These are phyloP conservation scores for Canariomyces notabilis DNA, from an alignment of 2,329 filamentous ascomycete genomes.

Conservation along the genomic window DNA sequence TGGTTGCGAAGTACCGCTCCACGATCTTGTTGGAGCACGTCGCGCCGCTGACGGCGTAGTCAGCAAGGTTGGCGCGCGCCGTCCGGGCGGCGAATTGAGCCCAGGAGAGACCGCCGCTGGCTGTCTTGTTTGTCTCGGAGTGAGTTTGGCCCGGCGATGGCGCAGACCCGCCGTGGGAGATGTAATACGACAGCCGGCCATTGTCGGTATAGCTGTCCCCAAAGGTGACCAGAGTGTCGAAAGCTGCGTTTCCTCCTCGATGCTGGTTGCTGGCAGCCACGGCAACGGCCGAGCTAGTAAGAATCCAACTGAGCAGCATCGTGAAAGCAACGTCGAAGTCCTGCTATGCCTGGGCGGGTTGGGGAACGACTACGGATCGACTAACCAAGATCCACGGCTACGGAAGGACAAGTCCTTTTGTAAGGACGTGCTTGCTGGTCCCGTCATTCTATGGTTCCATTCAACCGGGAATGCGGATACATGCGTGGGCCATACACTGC, in stretches of 20 bases:
- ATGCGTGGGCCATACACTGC: slow-evolving; percentile 14
- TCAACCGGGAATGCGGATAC: slow-evolving; percentile 24
- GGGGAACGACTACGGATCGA: background rate
- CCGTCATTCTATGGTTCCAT: slow-evolving; percentile 23
- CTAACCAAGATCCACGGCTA: background rate
- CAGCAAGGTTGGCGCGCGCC: slow-evolving; percentile 51
- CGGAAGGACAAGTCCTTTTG: slow-evolving; percentile 10
- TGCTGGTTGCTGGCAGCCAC: slow-evolving; percentile 13
- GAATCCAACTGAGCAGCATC: slow-evolving; percentile 21
- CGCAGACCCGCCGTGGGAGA: slow-evolving; percentile 48
- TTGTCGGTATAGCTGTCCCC: slow-evolving; percentile 77
- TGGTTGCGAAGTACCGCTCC: slow-evolving; percentile 45
- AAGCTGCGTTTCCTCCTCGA: slow-evolving; percentile 26
- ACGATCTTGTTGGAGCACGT: slow-evolving; percentile 67
- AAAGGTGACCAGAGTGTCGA: slow-evolving; percentile 63
- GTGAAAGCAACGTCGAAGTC: slow-evolving; percentile 8
- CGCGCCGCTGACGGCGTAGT: slow-evolving; percentile 70
- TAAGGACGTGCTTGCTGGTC: slow-evolving; percentile 7
- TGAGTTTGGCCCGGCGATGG: slow-evolving; percentile 56
- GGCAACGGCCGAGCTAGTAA: slow-evolving; percentile 20
- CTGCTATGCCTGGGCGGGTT: no score
- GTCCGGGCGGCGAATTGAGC: slow-evolving; percentile 59
- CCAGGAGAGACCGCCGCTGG: slow-evolving; percentile 65
- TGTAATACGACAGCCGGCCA: slow-evolving; percentile 60
- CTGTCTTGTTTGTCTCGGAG: slow-evolving; percentile 45